Evolutionary conservation across 371 early-diverging fungal species (phyloP).

Genomic region (Syncephalastrum monosporum): DNA sequence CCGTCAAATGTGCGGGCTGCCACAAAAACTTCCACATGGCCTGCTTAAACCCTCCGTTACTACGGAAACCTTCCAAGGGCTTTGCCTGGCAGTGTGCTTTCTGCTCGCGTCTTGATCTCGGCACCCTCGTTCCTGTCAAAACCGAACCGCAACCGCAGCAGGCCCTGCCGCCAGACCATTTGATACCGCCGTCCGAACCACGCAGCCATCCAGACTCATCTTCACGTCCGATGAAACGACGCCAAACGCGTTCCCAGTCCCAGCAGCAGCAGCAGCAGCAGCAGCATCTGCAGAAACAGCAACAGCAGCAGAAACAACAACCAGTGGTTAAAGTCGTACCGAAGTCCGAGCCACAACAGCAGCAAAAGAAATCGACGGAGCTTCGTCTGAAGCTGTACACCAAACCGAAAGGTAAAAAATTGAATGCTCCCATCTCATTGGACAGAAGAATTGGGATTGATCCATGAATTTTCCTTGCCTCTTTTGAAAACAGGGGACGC

Average conservation of each 20-base stretch:
- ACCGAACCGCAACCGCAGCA: background rate
- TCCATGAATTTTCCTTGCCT: too few species aligned
- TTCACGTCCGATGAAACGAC: conserved; percentile 5
- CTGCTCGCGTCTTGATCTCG: conserved; percentile 45
- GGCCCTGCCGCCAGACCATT: background rate
- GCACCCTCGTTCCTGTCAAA: background rate
- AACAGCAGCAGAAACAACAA: conserved; percentile 11
- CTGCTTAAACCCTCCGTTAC: conserved; percentile 74
- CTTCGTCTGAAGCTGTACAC: too few species aligned
- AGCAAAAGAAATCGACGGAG: background rate
- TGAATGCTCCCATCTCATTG: too few species aligned
- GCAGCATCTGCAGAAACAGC: conserved; percentile 5
- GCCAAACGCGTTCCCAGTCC: conserved; percentile 8
- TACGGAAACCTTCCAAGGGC: conserved; percentile 74
- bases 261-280: conserved; percentile 16
- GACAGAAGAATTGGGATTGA: too few species aligned
- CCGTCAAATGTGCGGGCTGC: conserved; percentile 71
- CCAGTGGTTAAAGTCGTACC: conserved; percentile 2
- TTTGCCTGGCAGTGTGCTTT: conserved; percentile 82
- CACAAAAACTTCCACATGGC: conserved; percentile 74
- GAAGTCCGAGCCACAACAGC: conserved; percentile 12
- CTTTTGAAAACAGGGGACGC: background rate
- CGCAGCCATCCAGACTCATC: conserved; percentile 7
- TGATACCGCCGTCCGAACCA: background rate
- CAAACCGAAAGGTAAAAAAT: too few species aligned